Percentiles rank a stretch among this genome's conserved stretches.
These are phyloP conservation scores for Phaeosphaeriaceae sp. DNA, from an alignment of 2,329 filamentous ascomycete genomes.

Conservation along the genomic window DNA sequence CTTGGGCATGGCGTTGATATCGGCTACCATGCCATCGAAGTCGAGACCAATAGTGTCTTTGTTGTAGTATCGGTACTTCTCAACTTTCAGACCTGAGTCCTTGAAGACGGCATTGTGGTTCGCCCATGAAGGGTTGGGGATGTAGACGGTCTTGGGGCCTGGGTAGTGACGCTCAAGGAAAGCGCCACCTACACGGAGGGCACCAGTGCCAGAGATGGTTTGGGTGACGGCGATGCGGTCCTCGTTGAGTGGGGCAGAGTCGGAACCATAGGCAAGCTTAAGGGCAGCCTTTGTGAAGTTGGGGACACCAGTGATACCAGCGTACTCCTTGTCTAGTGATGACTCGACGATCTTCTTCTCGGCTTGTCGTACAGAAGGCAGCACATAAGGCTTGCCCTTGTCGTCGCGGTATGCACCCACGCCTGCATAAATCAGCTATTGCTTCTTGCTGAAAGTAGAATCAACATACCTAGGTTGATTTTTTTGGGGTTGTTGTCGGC, in stretches of 20 bases:
- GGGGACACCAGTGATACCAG: constrained; percentile 94
- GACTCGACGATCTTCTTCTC: constrained; percentile 83
- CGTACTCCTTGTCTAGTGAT: constrained; percentile 94
- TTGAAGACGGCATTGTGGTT: constrained; percentile 98
- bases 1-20: constrained; percentile 87
- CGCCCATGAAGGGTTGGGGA: constrained; percentile 95
- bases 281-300: constrained; percentile 93
- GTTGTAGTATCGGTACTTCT: constrained; percentile 99
- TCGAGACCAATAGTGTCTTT: constrained; percentile 98
- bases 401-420: constrained; percentile 99
- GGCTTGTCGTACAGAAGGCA: constrained; percentile 88
- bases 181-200: constrained; percentile 89
- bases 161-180: constrained; percentile 94
- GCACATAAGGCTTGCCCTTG: constrained; percentile 95
- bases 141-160: constrained; percentile 92
- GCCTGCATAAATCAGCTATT: constrained; percentile 59
- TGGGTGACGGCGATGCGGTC: constrained; percentile 89
- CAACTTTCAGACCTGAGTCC: constrained; percentile 87
- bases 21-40: constrained; percentile 89
- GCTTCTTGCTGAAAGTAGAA: not conserved
- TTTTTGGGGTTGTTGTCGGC: constrained; percentile 91
- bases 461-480: constrained; percentile 85
- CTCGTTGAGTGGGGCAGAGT: constrained; percentile 75
- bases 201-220: constrained; percentile 97
- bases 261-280: constrained; percentile 84